Base-by-base conservation (phyloP, 1,284 basidiomycete genomes). In the Microbotryum intermedium region DNA sequence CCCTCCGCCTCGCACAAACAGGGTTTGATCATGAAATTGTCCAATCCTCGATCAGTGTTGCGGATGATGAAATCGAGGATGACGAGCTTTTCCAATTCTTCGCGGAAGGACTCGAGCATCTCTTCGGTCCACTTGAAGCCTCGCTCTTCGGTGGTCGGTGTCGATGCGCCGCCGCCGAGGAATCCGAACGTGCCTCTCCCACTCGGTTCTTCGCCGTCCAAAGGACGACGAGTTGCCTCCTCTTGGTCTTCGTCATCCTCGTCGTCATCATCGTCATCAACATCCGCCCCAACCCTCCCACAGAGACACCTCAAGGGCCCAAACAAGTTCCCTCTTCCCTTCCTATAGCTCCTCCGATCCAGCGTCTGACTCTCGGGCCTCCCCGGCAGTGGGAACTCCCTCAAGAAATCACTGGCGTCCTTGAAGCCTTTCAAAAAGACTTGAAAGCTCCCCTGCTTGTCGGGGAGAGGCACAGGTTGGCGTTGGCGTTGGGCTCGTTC, bases 381-480 rank as follows among this genome's bases (percentile, higher is more conserved):
- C 9, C 88, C 88, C 2, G 91, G 91, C 84, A 86, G 90, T 3
- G 91, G 89, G 71, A 94, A 82, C 68, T 83, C 84, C 48, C 86
- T 81, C 58, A 95, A 79, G 68, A 92, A 93, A 60, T 88, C 86
- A 6, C 88, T 88, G 0, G 88, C 88, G 74, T 93, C 91, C 87
- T 76, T 84, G 81, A 82, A 94, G 18, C 90, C 90, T 64, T 87
- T 82, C 69, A 93, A 76, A 74, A 94, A 94, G 58, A 83, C 83
- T 71, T 95, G 90, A 81, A 91, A 86, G 69, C 87, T 90, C 2
- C 91, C 91, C 47, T 91, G 84, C 77, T 93, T 92, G 58, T 86
- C 86, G 25, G 87, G 88, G 21, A 91, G 74, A 4, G 80, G 79
- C 23, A 51, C 44, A 23, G 50, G 54, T 18, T 28, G 10, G 20